These are phyloP conservation scores for Scleroderma bovista DNA, from an alignment of 768 basidiomycete genomes.

Conservation along the genomic window DNA sequence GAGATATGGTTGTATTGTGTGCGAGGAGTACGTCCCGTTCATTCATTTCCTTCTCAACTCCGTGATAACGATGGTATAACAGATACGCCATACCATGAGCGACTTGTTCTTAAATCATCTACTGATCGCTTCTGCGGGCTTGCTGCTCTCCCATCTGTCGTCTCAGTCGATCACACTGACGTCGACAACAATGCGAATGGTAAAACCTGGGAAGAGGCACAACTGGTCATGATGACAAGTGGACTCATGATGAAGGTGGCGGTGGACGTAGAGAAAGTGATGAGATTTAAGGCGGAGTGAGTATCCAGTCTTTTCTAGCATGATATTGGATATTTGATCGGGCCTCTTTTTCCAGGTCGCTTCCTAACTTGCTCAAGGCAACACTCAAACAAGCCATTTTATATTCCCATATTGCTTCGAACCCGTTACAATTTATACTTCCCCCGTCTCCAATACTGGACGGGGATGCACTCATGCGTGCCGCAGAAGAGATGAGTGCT, in stretches of 20 bases:
- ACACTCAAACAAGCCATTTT: slow-evolving; percentile 81
- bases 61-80: neutral
- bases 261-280: slow-evolving; percentile 57
- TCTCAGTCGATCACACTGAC: slow-evolving; percentile 16
- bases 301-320: slow-evolving; percentile 14
- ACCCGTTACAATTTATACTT: slow-evolving; percentile 76
- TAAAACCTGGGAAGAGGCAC: slow-evolving; percentile 10
- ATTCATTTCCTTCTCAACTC: neutral
- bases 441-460: slow-evolving; percentile 64
- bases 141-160: slow-evolving; percentile 36
- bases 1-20: slow-evolving; percentile 70
- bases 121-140: slow-evolving; percentile 68
- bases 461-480: slow-evolving; percentile 72
- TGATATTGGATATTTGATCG: neutral
- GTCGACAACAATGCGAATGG: slow-evolving; percentile 6
- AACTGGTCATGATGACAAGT: slow-evolving; percentile 47
- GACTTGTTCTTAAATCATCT: slow-evolving; percentile 66
- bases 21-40: slow-evolving; percentile 44
- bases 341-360: slow-evolving; percentile 38
- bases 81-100: slow-evolving; percentile 70
- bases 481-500: slow-evolving; percentile 68
- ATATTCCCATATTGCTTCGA: slow-evolving; percentile 69
- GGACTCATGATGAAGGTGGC: slow-evolving; percentile 63
- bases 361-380: slow-evolving; percentile 63
- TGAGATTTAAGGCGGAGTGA: slow-evolving; percentile 59